These are phyloP conservation scores for Cladophialophora bantiana DNA, from an alignment of 2,329 filamentous ascomycete genomes.

Conservation along the genomic window DNA sequence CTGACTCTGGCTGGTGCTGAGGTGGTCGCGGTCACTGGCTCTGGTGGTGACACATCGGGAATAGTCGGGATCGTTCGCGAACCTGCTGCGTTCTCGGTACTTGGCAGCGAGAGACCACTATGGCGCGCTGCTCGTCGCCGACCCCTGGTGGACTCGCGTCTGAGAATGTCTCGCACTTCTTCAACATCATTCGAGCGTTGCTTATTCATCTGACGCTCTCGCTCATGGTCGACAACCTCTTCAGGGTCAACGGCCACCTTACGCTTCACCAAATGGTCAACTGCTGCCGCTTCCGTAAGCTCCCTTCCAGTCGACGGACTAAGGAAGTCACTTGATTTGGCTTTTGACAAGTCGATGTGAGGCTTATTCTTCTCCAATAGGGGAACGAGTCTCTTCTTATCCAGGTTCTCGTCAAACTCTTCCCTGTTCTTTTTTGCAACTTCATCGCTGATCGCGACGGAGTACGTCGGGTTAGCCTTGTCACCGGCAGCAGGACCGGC, in stretches of 20 bases:
- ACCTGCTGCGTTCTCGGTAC: slow-evolving; percentile 13
- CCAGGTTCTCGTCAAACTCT: slow-evolving; percentile 65
- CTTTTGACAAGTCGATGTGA: slow-evolving; percentile 13
- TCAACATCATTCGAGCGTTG: slow-evolving; percentile 41
- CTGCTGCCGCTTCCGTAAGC: slow-evolving; percentile 33
- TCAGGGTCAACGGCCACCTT: slow-evolving; percentile 34
- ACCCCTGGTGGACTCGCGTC: slow-evolving; percentile 50
- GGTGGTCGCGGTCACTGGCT: slow-evolving; percentile 21
- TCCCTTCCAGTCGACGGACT: slow-evolving; percentile 25
- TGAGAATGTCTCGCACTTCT: slow-evolving; percentile 41
- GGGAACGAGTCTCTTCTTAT: slow-evolving; percentile 71
- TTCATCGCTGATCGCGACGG: slow-evolving; percentile 74
- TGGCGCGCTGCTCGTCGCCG: slow-evolving; percentile 45
- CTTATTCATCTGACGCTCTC: slow-evolving; percentile 28
- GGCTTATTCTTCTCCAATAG: slow-evolving; percentile 20
- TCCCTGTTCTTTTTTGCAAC: slow-evolving; percentile 71
- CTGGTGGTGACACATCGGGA: slow-evolving; percentile 33
- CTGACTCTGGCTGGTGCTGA: slow-evolving; percentile 26
- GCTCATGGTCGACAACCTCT: slow-evolving; percentile 31
- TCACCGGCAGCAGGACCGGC: slow-evolving; percentile 68
- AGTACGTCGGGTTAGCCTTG: slow-evolving; percentile 77
- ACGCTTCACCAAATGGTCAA: slow-evolving; percentile 30
- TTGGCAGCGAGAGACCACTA: slow-evolving; percentile 28
- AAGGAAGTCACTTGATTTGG: slow-evolving; percentile 12
- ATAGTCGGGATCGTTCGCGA: slow-evolving; percentile 36